Evolutionary conservation across 352 stramenopile genomes (phyloP), one percentile per base, ranked within the genome.

Genomic region (Globisporangium abappressorium): DNA sequence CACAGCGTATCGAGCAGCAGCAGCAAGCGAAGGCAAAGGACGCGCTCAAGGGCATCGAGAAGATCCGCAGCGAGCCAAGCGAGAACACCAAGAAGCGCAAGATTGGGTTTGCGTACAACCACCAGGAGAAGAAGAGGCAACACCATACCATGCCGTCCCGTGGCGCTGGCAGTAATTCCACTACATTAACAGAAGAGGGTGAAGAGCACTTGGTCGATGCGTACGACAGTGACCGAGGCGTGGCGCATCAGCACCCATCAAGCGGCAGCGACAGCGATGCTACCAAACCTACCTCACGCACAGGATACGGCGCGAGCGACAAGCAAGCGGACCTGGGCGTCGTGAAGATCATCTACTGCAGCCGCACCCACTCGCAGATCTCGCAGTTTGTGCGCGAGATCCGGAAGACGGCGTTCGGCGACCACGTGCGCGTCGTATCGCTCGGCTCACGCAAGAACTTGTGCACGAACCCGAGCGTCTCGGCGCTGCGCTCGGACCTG

Each of bases 321-420:
- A 79, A 66, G 57, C 76, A 68, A 11, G 57, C 62, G 1, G 56
- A 78, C 0, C 85, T 83, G 65, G 78, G 79, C 0, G 72, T 93
- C 9, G 62, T 82, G 54, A 94, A 97, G 74, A 93, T 97, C 64
- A 94, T 97, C 46, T 97, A 96, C 62, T 97, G 90, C 75, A 97
- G 90, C 79, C 89, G 90, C 26, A 97, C 90, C 30, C 90, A 97
- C 68, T 96, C 90, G 20, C 90, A 97, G 65, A 93, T 97, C 57
- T 92, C 88, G 30, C 90, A 97, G 60, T 97, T 97, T 54, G 82
- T 97, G 43, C 75, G 85, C 55, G 90, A 97, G 67, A 95, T 97
- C 63, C 82, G 86, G 34, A 94, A 95, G 57, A 97, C 89, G 1
- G 67, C 26, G 20, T 97, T 95, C 66, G 75, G 76, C 0, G 69